Evolutionary conservation across 148 eudicot species (phyloP).

Genomic region (Chenopodium album): DNA sequence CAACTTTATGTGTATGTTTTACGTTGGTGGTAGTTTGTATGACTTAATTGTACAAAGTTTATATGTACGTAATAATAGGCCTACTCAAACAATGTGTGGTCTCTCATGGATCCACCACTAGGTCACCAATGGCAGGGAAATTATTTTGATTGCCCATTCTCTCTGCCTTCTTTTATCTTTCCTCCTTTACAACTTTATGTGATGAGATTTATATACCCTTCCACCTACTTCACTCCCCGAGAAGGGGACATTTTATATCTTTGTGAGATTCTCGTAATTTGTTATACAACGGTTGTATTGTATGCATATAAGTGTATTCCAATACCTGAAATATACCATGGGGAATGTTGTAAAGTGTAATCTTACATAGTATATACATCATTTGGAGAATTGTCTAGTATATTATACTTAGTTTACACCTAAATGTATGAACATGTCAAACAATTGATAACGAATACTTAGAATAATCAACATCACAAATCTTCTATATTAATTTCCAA

Average conservation of each 20-base stretch:
- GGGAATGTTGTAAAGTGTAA: too few relatives aligned
- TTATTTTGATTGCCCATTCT: not conserved
- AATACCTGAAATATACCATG: too few relatives aligned
- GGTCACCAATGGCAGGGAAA: not conserved
- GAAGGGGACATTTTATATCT: not conserved
- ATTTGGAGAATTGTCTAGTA: too few relatives aligned
- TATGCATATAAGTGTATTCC: too few relatives aligned
- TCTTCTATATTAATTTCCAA: not conserved
- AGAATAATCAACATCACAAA: not conserved
- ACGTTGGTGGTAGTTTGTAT: not conserved
- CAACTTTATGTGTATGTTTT: not conserved
- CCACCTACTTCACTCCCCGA: not conserved
- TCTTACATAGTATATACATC: too few relatives aligned
- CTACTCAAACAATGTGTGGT: slow-evolving; percentile 15
- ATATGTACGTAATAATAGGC: not conserved
- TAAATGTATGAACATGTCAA: too few relatives aligned
- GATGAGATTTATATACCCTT: not conserved
- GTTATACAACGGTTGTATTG: too few relatives aligned
- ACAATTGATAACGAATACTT: too few relatives aligned
- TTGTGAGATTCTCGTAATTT: too few relatives aligned
- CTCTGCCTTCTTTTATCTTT: not conserved
- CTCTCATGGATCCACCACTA: slow-evolving; percentile 5
- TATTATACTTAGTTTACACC: too few relatives aligned
- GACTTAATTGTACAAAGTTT: not conserved
- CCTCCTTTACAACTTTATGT: not conserved